Conservation (phyloP, 2,329 filamentous ascomycete species). For the Dactylellina cionopaga region DNA sequence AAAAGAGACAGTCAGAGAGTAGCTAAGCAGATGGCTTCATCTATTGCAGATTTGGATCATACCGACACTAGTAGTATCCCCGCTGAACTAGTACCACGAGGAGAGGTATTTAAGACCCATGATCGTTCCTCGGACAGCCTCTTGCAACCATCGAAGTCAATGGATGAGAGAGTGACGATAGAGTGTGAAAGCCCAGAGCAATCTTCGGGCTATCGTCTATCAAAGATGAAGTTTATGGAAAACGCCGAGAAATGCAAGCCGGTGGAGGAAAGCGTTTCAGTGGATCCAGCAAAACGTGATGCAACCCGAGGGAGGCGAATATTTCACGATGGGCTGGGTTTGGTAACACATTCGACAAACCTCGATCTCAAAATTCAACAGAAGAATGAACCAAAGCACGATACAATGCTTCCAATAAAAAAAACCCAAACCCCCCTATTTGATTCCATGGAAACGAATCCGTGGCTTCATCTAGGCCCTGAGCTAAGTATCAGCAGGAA, state of each 20-base stretch:
- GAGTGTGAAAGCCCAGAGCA: slow-evolving; percentile 61
- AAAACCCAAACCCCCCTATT: not conserved
- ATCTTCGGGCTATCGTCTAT: slow-evolving; percentile 70
- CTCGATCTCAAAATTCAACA: too few species aligned
- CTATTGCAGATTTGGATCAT: slow-evolving; percentile 64
- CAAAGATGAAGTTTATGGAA: slow-evolving; percentile 93
- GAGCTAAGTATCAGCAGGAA: not conserved
- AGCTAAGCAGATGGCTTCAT: slow-evolving; percentile 58
- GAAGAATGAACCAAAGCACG: too few species aligned
- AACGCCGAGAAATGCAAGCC: slow-evolving; percentile 71
- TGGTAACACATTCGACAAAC: too few species aligned
- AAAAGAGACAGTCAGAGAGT: slow-evolving; percentile 75
- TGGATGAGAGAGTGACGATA: too few species aligned
- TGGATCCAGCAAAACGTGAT: slow-evolving; percentile 57
- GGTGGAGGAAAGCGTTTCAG: slow-evolving; percentile 65
- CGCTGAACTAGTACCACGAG: too few species aligned
- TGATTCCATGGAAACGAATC: slow-evolving; percentile 60
- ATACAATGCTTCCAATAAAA: not conserved
- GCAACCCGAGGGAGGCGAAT: slow-evolving; percentile 62
- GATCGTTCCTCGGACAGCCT: too few species aligned
- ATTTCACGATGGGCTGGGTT: slow-evolving; percentile 61
- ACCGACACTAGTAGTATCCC: too few species aligned
- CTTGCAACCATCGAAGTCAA: too few species aligned
- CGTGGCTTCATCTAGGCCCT: slow-evolving; percentile 58
- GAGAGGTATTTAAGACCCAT: too few species aligned